A percentile compares a stretch with the other conserved stretches of the same genome.
Evolutionary conservation across 2,329 filamentous ascomycete genomes (phyloP).

Genomic region (Xylaria sp.): DNA sequence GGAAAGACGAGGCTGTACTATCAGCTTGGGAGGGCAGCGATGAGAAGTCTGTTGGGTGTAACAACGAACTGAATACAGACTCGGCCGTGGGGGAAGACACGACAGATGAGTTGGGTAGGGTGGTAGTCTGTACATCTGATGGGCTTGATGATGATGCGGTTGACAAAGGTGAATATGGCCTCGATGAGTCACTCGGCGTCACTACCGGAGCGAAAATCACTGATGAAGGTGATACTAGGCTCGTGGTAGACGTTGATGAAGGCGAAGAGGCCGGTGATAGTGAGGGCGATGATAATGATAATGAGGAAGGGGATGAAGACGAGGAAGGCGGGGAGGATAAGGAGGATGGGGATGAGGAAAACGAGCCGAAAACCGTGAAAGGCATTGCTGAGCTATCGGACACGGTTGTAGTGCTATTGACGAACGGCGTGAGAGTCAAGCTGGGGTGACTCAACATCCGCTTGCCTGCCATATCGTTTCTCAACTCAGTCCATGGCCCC

Average conservation of each 20-base stretch:
- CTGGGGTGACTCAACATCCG: neutral
- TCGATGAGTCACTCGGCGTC: neutral
- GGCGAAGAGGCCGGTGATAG: neutral
- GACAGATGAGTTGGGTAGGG: neutral
- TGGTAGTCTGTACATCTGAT: neutral
- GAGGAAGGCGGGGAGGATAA: neutral
- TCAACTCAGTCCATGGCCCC: neutral
- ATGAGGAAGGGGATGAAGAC: neutral
- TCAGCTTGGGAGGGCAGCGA: neutral
- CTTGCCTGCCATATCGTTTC: constrained; percentile 12
- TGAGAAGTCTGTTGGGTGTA: neutral
- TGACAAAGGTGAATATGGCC: neutral
- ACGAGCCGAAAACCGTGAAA: neutral
- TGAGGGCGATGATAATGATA: neutral
- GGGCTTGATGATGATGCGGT: neutral
- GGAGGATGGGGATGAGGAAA: neutral
- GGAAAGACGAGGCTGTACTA: neutral
- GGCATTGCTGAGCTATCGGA: constrained; percentile 14
- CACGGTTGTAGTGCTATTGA: constrained; percentile 24
- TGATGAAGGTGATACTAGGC: neutral
- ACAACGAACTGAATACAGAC: neutral
- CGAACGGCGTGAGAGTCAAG: constrained; percentile 29
- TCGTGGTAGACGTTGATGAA: neutral
- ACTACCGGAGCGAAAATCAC: too few species aligned
- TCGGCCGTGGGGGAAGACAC: neutral